Conservation (phyloP, 2,329 filamentous ascomycete genomes). For the Phialocephala subalpina region DNA sequence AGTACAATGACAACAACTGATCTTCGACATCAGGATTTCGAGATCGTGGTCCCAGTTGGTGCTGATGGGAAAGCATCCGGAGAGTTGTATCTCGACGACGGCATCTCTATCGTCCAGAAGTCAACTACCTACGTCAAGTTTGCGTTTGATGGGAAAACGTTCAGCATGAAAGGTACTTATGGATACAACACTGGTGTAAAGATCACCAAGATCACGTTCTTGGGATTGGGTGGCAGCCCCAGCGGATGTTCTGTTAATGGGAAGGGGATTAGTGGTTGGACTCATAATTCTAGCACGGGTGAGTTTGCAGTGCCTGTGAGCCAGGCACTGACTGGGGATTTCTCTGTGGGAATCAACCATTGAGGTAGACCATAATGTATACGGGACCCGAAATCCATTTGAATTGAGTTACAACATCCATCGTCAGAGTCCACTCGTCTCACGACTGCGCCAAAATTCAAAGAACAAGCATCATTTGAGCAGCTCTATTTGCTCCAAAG, state of each 20-base stretch:
- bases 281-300: slow-evolving; percentile 19
- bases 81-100: slow-evolving; percentile 80
- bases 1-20: slow-evolving; percentile 69
- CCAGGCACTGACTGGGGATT: slow-evolving; percentile 27
- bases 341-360: slow-evolving; percentile 7
- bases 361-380: not conserved
- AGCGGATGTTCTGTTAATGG: slow-evolving; percentile 19
- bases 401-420: no score
- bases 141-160: slow-evolving; percentile 59
- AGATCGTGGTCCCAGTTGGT: slow-evolving; percentile 73
- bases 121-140: slow-evolving; percentile 67
- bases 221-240: slow-evolving; percentile 46
- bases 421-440: no score
- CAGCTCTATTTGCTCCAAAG: no score
- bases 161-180: slow-evolving; percentile 62
- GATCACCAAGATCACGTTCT: slow-evolving; percentile 58
- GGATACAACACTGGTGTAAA: slow-evolving; percentile 55
- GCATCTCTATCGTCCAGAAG: slow-evolving; percentile 69
- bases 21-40: slow-evolving; percentile 71
- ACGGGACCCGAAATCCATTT: no score
- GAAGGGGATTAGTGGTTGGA: slow-evolving; percentile 10
- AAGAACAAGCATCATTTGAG: no score
- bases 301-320: slow-evolving; percentile 26
- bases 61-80: slow-evolving; percentile 69
- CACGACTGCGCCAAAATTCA: no score